Evolutionary conservation across 2,329 filamentous ascomycete genomes (phyloP).

Genomic region (Keithomyces neogunnii): DNA sequence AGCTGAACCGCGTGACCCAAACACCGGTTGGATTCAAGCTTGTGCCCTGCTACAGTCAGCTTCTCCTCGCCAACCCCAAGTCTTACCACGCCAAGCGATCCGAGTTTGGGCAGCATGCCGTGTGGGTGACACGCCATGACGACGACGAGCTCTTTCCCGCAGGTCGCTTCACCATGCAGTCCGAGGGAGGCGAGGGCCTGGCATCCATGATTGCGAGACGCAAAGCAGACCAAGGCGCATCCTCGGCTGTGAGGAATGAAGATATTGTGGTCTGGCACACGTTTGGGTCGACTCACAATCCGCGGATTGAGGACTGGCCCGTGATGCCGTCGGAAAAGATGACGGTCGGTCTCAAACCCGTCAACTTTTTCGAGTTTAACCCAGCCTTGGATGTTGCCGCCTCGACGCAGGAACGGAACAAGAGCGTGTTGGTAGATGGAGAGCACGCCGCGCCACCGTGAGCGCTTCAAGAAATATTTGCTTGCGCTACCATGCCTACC

Average conservation of each 20-base stretch:
- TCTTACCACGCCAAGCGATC: constrained; percentile 33
- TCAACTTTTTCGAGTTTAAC: background rate
- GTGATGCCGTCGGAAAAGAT: constrained; percentile 33
- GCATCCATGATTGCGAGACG: constrained; percentile 15
- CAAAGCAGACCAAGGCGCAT: background rate
- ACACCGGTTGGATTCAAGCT: constrained; percentile 42
- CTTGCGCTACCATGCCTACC: too few relatives aligned
- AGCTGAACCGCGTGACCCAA: constrained; percentile 37
- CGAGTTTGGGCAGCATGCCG: constrained; percentile 34
- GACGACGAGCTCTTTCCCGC: constrained; percentile 42
- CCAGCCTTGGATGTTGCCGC: background rate
- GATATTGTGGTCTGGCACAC: constrained; percentile 35
- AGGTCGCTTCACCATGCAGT: constrained; percentile 43
- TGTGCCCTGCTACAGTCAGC: constrained; percentile 33
- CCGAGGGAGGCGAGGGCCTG: constrained; percentile 35
- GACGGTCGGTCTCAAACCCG: constrained; percentile 14
- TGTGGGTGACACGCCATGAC: constrained; percentile 40
- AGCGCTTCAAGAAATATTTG: too few relatives aligned
- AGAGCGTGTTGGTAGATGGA: background rate
- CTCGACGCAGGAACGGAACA: background rate
- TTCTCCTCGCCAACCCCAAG: constrained; percentile 35
- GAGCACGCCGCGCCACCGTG: too few relatives aligned
- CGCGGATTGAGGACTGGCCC: constrained; percentile 40
- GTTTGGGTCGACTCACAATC: constrained; percentile 40
- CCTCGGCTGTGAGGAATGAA: constrained; percentile 1